Percentiles rank a stretch among this genome's conserved stretches.
Conservation (phyloP, 2,329 filamentous ascomycete species). For the Seiridium cupressi region DNA sequence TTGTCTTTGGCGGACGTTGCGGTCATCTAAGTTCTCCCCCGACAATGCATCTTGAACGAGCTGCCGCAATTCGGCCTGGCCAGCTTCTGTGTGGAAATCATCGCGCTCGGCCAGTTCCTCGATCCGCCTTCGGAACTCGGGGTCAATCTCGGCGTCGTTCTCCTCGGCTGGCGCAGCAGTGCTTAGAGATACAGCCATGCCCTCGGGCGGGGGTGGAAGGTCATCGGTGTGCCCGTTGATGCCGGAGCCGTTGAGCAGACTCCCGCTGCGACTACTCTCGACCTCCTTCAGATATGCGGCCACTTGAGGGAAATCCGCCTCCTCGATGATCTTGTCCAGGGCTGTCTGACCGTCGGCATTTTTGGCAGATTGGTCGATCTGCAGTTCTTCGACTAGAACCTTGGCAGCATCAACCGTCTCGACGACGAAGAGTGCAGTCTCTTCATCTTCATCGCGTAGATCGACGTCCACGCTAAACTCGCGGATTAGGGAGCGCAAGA, state of each 20-base stretch:
- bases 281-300: constrained; percentile 63
- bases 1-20: constrained; percentile 62
- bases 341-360: constrained; percentile 49
- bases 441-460: constrained; percentile 83
- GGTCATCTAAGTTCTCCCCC: constrained; percentile 62
- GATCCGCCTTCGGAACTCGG: constrained; percentile 81
- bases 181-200: constrained; percentile 74
- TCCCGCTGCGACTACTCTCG: constrained; percentile 25
- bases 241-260: constrained; percentile 24
- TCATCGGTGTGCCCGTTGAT: constrained; percentile 19
- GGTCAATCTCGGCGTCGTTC: constrained; percentile 65
- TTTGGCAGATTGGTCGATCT: constrained; percentile 66
- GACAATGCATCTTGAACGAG: constrained; percentile 77
- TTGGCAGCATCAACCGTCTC: constrained; percentile 78
- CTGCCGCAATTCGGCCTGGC: constrained; percentile 74
- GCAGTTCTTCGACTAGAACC: constrained; percentile 79
- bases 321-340: constrained; percentile 27
- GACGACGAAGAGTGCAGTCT: constrained; percentile 92
- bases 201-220: constrained; percentile 67
- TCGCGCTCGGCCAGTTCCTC: constrained; percentile 82
- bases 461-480: constrained; percentile 79
- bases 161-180: constrained; percentile 66
- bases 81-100: constrained; percentile 79
- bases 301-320: constrained; percentile 76
- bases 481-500: constrained; percentile 72